Conservation (phyloP, 129 eudicot genomes). For the Ambrosia trifida region DNA sequence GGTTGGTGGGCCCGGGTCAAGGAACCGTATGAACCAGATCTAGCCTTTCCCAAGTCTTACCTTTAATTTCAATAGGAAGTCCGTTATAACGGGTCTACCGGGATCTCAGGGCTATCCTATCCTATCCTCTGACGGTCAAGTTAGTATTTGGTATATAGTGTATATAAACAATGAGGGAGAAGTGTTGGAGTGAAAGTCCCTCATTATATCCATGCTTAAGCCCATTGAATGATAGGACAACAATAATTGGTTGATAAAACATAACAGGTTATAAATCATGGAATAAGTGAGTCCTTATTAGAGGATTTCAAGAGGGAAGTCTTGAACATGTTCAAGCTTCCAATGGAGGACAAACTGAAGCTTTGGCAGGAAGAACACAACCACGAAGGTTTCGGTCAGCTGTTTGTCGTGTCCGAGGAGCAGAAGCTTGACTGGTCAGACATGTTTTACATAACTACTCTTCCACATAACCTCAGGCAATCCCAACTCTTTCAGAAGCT, state of each 20-base stretch:
- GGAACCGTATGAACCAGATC: no score
- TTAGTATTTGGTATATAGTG: no score
- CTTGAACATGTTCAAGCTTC: slow-evolving; percentile 41
- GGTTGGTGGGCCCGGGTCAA: no score
- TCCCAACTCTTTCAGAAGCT: slow-evolving; percentile 48
- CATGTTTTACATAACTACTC: slow-evolving; percentile 65
- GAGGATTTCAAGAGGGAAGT: slow-evolving; percentile 54
- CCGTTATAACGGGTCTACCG: no score
- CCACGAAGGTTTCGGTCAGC: slow-evolving; percentile 77
- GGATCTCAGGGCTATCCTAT: no score
- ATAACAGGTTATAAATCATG: slow-evolving; percentile 62
- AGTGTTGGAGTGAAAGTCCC: no score
- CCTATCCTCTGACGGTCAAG: no score
- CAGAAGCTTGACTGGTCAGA: slow-evolving; percentile 89
- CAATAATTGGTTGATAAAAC: neutral
- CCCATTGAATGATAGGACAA: no score
- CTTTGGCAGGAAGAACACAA: slow-evolving; percentile 59
- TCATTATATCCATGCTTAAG: no score
- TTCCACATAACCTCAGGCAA: slow-evolving; percentile 46
- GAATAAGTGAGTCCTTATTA: slow-evolving; percentile 42
- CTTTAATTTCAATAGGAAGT: no score
- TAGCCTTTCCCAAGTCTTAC: no score
- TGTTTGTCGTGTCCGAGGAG: slow-evolving; percentile 69
- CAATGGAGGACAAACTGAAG: slow-evolving; percentile 49
- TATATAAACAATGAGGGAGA: no score